These are phyloP conservation scores for Pythium plurisporium DNA, from an alignment of 352 stramenopile species.

Conservation along the genomic window DNA sequence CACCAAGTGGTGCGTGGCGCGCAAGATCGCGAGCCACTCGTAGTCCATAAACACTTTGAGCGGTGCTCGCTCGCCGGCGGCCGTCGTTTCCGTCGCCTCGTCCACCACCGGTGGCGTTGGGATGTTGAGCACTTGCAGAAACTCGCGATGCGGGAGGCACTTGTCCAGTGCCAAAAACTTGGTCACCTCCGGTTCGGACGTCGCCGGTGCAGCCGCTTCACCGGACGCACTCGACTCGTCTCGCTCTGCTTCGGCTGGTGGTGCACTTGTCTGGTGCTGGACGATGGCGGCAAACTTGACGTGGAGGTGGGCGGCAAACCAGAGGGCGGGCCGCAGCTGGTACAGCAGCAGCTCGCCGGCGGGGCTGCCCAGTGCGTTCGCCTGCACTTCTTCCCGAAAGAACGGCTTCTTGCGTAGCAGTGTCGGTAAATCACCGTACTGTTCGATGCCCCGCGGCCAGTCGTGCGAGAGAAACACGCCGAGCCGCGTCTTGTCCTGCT, in stretches of 20 bases:
- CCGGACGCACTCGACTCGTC: not conserved
- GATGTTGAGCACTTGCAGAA: conserved; percentile 93
- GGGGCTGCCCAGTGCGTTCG: conserved; percentile 92
- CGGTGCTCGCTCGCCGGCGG: conserved; percentile 9
- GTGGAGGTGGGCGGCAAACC: conserved; percentile 98
- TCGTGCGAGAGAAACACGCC: conserved; percentile 97
- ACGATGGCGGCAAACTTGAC: conserved; percentile 98
- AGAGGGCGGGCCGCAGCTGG: conserved; percentile 90
- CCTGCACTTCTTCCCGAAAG: conserved; percentile 92
- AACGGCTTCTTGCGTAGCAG: conserved; percentile 94
- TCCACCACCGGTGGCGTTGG: conserved; percentile 7
- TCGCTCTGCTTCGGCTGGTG: no score
- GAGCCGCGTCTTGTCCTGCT: conserved; percentile 58
- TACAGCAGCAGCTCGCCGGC: conserved; percentile 91
- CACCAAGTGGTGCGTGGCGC: conserved; percentile 88
- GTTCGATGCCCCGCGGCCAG: conserved; percentile 97
- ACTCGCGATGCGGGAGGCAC: conserved; percentile 93
- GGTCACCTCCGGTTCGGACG: conserved; percentile 41
- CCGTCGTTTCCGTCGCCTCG: not conserved
- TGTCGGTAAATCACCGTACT: conserved; percentile 88
- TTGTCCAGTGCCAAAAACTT: conserved; percentile 99
- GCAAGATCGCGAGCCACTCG: conserved; percentile 93
- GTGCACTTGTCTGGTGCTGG: conserved; percentile 40
- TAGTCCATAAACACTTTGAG: conserved; percentile 90
- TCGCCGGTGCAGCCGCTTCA: not conserved